Base-by-base conservation (phyloP, 495 filamentous ascomycete species). In the Neurospora sp. region DNA sequence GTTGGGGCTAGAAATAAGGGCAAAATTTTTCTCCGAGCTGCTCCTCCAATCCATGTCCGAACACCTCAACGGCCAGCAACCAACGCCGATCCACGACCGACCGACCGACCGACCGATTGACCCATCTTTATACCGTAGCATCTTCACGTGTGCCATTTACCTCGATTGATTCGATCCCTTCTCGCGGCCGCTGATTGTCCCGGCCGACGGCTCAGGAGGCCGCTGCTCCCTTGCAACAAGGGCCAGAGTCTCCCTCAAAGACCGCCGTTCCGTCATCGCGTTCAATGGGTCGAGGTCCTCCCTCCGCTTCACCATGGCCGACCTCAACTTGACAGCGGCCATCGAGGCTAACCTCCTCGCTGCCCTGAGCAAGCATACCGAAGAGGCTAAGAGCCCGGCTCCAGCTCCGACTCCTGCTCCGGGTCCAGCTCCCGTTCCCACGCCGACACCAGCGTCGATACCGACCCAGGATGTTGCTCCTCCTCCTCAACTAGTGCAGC, bases 1-100 rank as follows among this genome's bases (percentile, higher is more conserved):
- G 71, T 77, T 83, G 81, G 84, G 84, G 84, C 82, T 82, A 76
- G 76, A 84, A 82, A 80, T 82, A 76, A 84, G 82, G 84, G 84
- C 81, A 82, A 81, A 78, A 75, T 81, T 79, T 82, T 85, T 84
- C 80, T 75, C 80, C 72, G 74, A 77, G 80, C 76, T 76, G 27
- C 54, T 66, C 54, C 54, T 66, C 31, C 54, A 66, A 76, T 76
- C 77, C 77, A 75, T 74, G 72, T 77, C 54, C 39, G 49, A 62
- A 39, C 31, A 23, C 54, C 71, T 60, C 70, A 72, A 75, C 69
- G 71, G 66, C 73, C 49, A 42, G 72, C 74, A 72, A 74, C 73
- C 71, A 72, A n/a, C 74, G 73, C 70, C 60, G 54, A 72, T 72
- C 62, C 66, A 42, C 49, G 72, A 71, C 40, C 54, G 69, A 31